These are phyloP conservation scores for Obba rivulosa DNA, from an alignment of 768 basidiomycete genomes.

Conservation along the genomic window DNA sequence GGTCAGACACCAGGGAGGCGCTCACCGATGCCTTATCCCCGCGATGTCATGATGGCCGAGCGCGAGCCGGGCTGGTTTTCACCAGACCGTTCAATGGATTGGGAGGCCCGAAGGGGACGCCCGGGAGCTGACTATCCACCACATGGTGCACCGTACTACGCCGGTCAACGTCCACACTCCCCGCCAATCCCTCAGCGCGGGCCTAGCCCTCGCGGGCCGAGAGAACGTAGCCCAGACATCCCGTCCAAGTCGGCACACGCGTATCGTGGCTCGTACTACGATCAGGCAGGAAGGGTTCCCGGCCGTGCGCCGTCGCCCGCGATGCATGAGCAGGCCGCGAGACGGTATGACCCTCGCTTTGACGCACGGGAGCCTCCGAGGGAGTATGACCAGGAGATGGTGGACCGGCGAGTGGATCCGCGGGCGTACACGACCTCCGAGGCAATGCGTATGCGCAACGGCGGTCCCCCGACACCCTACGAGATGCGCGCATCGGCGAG, in stretches of 20 bases:
- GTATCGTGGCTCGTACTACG: conserved; percentile 48
- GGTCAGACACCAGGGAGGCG: conserved; percentile 47
- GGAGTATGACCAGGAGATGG: conserved; percentile 27
- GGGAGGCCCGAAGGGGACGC: conserved; percentile 36
- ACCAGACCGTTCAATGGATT: conserved; percentile 43
- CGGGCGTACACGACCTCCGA: conserved; percentile 24
- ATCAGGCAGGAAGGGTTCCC: conserved; percentile 16
- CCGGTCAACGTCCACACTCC: conserved; percentile 30
- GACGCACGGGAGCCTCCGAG: conserved; percentile 40
- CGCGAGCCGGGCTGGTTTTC: conserved; percentile 48
- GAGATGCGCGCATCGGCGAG: conserved; percentile 54
- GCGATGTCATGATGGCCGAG: conserved; percentile 46
- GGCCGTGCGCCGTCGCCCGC: conserved; percentile 8
- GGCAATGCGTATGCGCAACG: conserved; percentile 17
- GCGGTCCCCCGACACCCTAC: conserved; percentile 18
- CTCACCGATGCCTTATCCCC: conserved; percentile 50
- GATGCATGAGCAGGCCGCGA: conserved; percentile 36
- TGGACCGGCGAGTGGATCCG: conserved; percentile 27
- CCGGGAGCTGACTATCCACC: conserved; percentile 26
- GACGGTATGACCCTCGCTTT: conserved; percentile 60
- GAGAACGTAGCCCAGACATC: conserved; percentile 32
- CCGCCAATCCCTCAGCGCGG: conserved; percentile 29
- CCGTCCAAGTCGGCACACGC: conserved; percentile 56
- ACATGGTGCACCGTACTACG: conserved; percentile 26
- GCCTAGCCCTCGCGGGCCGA: conserved; percentile 42